Conservation (phyloP, 208 protist genomes). For the Acanthamoeba royreba region DNA sequence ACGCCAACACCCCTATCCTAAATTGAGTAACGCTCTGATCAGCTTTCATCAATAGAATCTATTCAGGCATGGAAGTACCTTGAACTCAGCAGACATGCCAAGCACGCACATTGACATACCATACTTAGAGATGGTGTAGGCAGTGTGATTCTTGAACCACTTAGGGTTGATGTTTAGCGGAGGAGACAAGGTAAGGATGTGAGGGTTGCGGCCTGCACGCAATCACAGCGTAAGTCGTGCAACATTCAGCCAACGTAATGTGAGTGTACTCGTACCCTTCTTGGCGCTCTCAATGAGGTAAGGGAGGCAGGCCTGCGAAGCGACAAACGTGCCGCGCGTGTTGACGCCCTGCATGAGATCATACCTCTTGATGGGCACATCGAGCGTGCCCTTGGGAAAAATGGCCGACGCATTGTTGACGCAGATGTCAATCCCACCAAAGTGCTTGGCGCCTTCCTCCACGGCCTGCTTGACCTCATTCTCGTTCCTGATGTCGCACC, state of each 20-base stretch:
- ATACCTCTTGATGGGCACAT: conserved; percentile 78
- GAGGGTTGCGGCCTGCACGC: conserved; percentile 49
- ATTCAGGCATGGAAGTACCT: not conserved
- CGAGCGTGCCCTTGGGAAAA: conserved; percentile 56
- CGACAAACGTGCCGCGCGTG: conserved; percentile 68
- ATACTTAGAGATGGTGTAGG: conserved; percentile 81
- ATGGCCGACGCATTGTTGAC: conserved; percentile 87
- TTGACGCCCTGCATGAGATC: conserved; percentile 67
- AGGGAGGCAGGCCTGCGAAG: conserved; percentile 74
- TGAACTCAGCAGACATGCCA: conserved; percentile 76
- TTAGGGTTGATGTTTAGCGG: conserved; percentile 75
- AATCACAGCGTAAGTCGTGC: not conserved
- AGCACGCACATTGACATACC: conserved; percentile 79
- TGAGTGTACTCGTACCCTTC: not conserved
- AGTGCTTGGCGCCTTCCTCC: conserved; percentile 69
- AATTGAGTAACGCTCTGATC: not conserved
- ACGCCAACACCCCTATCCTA: conserved; percentile 54
- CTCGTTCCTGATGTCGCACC: conserved; percentile 61
- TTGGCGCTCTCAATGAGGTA: conserved; percentile 64
- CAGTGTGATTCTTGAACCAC: conserved; percentile 76
- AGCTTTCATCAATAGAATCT: not conserved
- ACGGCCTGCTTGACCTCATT: conserved; percentile 74
- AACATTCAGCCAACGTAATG: not conserved
- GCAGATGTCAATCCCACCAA: conserved; percentile 84
- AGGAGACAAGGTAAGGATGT: conserved; percentile 79